A percentile compares a stretch with the other conserved stretches of the same genome.
Evolutionary conservation across 1,284 basidiomycete species (phyloP).

Genomic region (Flammula alnicola): DNA sequence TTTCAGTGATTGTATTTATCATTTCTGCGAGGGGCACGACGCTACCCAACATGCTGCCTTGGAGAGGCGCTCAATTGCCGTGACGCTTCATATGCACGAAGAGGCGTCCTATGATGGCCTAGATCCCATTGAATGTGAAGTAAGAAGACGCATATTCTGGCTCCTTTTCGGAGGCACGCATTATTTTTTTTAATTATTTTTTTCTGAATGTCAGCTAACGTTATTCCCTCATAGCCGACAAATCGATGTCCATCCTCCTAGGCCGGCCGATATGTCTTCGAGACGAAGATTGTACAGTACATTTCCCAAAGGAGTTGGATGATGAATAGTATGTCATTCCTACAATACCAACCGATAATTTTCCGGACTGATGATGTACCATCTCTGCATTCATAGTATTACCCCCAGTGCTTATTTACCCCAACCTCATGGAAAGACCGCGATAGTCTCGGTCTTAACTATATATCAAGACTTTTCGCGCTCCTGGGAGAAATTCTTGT

Average conservation of each 20-base stretch:
- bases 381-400: constrained; percentile 54
- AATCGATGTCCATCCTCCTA: constrained; percentile 84
- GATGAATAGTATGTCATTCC: constrained; percentile 76
- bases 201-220: constrained; percentile 10
- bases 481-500: constrained; percentile 83
- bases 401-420: constrained; percentile 79
- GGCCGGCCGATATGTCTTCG: constrained; percentile 81
- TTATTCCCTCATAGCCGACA: constrained; percentile 62
- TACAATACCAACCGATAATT: constrained; percentile 36
- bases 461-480: constrained; percentile 84
- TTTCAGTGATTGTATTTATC: constrained; percentile 76
- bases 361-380: constrained; percentile 35
- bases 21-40: constrained; percentile 86
- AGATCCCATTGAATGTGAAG: constrained; percentile 84
- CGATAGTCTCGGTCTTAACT: constrained; percentile 83
- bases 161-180: constrained; percentile 78
- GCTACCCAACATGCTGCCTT: constrained; percentile 83
- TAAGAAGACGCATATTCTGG: constrained; percentile 84
- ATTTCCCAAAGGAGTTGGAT: constrained; percentile 84
- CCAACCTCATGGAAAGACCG: constrained; percentile 82
- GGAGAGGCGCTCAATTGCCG: constrained; percentile 85
- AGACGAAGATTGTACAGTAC: constrained; percentile 86
- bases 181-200: constrained; percentile 10
- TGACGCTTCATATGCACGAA: constrained; percentile 83
- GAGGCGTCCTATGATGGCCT: constrained; percentile 79